Evolutionary conservation across 2,329 filamentous ascomycete species (phyloP).

Genomic region (Penicillium glabrum): DNA sequence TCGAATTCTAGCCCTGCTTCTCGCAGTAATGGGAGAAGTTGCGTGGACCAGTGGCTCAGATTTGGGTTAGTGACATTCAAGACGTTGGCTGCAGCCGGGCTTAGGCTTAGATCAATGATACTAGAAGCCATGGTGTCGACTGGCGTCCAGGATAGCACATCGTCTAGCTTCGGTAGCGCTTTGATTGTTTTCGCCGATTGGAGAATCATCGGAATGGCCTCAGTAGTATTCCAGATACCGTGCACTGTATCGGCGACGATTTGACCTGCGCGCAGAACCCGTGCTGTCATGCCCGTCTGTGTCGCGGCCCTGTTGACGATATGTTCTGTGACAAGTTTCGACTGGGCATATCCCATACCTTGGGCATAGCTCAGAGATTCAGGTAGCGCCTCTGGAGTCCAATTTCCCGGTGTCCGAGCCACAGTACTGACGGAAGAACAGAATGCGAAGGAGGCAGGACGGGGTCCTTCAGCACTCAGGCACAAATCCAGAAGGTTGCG

Average conservation of each 20-base stretch:
- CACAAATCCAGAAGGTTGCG: slow-evolving; percentile 44
- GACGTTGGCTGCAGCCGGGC: slow-evolving; percentile 11
- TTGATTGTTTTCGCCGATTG: slow-evolving; percentile 8
- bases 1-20: slow-evolving; percentile 41
- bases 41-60: slow-evolving; percentile 41
- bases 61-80: slow-evolving; percentile 53
- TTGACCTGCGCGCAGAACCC: slow-evolving; percentile 8
- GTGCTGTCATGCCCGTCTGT: slow-evolving; percentile 6
- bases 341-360: slow-evolving; percentile 14
- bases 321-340: slow-evolving; percentile 11
- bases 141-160: slow-evolving; percentile 11
- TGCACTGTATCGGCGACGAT: slow-evolving; percentile 5
- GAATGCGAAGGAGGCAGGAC: slow-evolving; percentile 29
- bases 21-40: slow-evolving; percentile 55
- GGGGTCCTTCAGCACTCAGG: slow-evolving; percentile 29
- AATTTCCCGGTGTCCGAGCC: slow-evolving; percentile 13
- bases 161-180: slow-evolving; percentile 5
- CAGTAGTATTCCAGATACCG: slow-evolving; percentile 11
- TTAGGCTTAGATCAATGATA: slow-evolving; percentile 21
- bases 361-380: slow-evolving; percentile 9
- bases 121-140: slow-evolving; percentile 11
- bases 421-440: slow-evolving; percentile 21
- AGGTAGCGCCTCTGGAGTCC: slow-evolving; percentile 7
- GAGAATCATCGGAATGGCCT: slow-evolving; percentile 12
- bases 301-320: slow-evolving; percentile 8